These are phyloP conservation scores for Torulaspora indica DNA, from an alignment of 805 yeast species.

Conservation along the genomic window DNA sequence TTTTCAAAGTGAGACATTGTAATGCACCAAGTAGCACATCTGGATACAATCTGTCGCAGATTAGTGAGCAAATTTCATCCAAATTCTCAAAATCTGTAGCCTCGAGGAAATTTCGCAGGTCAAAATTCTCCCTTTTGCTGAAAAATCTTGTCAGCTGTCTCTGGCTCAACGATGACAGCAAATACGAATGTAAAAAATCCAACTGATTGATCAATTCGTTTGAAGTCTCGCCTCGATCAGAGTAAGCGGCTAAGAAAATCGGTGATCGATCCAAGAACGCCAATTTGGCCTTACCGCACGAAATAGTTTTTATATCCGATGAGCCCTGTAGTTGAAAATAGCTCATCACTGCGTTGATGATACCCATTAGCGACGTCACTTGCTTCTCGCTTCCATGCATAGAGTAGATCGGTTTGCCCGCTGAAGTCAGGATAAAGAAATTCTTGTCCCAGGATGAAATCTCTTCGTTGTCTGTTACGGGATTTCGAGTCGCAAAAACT, in stretches of 20 bases:
- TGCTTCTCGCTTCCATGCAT: slow-evolving; percentile 67
- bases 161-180: slow-evolving; percentile 78
- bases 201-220: slow-evolving; percentile 57
- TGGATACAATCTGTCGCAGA: slow-evolving; percentile 50
- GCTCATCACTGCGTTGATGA: slow-evolving; percentile 72
- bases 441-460: slow-evolving; percentile 46
- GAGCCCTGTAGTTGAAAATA: slow-evolving; percentile 50
- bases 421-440: slow-evolving; percentile 70
- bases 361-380: slow-evolving; percentile 67
- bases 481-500: slow-evolving; percentile 15
- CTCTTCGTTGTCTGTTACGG: not conserved
- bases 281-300: slow-evolving; percentile 35
- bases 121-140: slow-evolving; percentile 70
- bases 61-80: slow-evolving; percentile 54
- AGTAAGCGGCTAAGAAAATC: slow-evolving; percentile 65
- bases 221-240: slow-evolving; percentile 51
- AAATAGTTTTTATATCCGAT: slow-evolving; percentile 45
- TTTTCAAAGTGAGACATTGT: slow-evolving; percentile 56
- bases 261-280: slow-evolving; percentile 63
- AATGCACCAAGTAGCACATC: slow-evolving; percentile 60
- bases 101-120: slow-evolving; percentile 68
- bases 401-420: slow-evolving; percentile 86
- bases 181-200: slow-evolving; percentile 65
- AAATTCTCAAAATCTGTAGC: slow-evolving; percentile 69
- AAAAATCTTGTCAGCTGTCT: slow-evolving; percentile 69